phyloP scores from a whole-genome alignment of 2,329 filamentous ascomycete species.

The Aspergillus arachidicola region DNA sequence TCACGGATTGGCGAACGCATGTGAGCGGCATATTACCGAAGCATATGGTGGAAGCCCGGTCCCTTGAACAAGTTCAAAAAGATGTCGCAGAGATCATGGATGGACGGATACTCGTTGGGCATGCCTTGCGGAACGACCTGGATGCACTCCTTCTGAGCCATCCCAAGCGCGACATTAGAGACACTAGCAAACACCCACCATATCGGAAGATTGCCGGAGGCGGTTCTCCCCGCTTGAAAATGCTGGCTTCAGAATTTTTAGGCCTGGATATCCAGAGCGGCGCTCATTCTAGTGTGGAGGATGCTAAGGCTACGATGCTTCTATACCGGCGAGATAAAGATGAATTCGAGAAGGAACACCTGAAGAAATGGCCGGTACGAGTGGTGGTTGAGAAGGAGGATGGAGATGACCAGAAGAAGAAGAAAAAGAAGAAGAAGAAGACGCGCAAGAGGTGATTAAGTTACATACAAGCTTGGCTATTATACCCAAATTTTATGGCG shows the following conservation, averaged over 20 bases:
- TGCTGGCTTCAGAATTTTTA: slow-evolving; percentile 59
- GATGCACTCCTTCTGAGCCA: slow-evolving; percentile 76
- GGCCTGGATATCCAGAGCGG: slow-evolving; percentile 63
- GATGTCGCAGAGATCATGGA: slow-evolving; percentile 70
- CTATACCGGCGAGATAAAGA: slow-evolving; percentile 82
- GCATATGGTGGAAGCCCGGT: slow-evolving; percentile 69
- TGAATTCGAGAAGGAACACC: slow-evolving; percentile 80
- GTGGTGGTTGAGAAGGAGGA: slow-evolving; percentile 35
- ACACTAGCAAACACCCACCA: slow-evolving; percentile 76
- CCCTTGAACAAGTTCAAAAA: slow-evolving; percentile 75
- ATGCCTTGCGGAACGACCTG: slow-evolving; percentile 79
- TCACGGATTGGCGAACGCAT: slow-evolving; percentile 87
- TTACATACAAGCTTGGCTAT: slow-evolving; percentile 8
- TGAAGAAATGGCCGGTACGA: slow-evolving; percentile 62
- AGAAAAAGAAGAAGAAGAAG: slow-evolving; percentile 53
- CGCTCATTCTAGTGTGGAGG: slow-evolving; percentile 66
- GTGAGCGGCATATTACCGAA: slow-evolving; percentile 79
- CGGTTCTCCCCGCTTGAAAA: slow-evolving; percentile 55
- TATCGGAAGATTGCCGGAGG: slow-evolving; percentile 66
- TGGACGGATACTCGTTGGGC: slow-evolving; percentile 76
- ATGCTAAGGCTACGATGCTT: slow-evolving; percentile 88
- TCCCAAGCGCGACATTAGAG: slow-evolving; percentile 74
- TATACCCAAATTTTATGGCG: slow-evolving; percentile 22
- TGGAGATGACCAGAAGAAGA: slow-evolving; percentile 41
- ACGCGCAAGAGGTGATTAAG: slow-evolving; percentile 44